Base-by-base conservation (phyloP, 352 stramenopile genomes). In the Aphanomyces stellatus region DNA sequence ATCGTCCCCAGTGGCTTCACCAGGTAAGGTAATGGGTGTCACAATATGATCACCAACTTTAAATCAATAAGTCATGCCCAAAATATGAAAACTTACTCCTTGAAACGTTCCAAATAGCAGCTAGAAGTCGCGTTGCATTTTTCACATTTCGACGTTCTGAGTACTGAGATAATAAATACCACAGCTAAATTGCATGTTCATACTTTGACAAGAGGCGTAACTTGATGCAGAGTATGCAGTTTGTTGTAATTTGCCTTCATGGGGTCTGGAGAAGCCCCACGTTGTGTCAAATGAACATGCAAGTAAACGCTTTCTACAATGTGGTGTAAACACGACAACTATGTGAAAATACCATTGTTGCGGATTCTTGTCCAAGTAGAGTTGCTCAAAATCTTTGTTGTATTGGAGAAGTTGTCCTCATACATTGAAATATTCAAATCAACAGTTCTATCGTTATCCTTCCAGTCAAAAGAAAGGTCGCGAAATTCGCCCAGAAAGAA, bases 281-380 rank as follows among this genome's bases (percentile, higher is more conserved):
- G 27, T 53, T 86, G 76, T 22, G 81, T 88, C 62, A 90, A 78
- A 59, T 91, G 83, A 6, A 89, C 80, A 41, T 91, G 83, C 30
- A 91, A 71, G 51, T 76, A 91, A 10, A 91, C 75, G 1, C 79
- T 87, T 24, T 69, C 60, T 67, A 43, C 49, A 19, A 51, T 22
- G 17, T 11, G 15, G 28, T 13, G 4, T 13, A 66, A 4, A 25
- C 8, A 8, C 11, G 22, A 31, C 11, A 5, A 11, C 22, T 22
- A 8, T 4, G 33, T 0, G 34, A 27, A 24, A 19, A n/a, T 67
- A 67, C 60, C 63, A 34, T 91, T 91, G 51, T 62, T 48, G 10
- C 76, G 76, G 15, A 90, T 40, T 11, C 72, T 65, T 2, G 60
- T 62, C 82, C 79, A 88, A 0, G 87, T 42, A 13, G 75, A 3